Conservation (phyloP, 2,329 filamentous ascomycete genomes). For the Cordyceps cicadae region DNA sequence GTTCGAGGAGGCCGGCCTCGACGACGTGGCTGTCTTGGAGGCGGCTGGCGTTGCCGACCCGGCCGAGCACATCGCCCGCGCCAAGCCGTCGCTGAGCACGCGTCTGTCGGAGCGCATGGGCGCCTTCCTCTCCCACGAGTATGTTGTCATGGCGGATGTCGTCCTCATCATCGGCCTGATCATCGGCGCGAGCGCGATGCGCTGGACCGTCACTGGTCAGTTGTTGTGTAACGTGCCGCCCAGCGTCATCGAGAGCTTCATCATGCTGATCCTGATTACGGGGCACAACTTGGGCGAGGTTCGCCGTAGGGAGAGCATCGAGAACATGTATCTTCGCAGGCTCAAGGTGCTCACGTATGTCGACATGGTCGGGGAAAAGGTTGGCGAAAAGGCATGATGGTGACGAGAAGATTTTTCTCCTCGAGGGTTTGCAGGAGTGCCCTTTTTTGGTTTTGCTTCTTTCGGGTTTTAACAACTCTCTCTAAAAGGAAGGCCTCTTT, state of each 20-base stretch:
- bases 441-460: not conserved
- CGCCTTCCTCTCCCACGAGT: slow-evolving; percentile 16
- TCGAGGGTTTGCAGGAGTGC: not conserved
- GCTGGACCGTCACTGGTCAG: slow-evolving; percentile 18
- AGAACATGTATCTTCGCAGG: slow-evolving; percentile 29
- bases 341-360: slow-evolving; percentile 32
- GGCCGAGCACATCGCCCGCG: not conserved
- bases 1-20: slow-evolving; percentile 11
- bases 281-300: slow-evolving; percentile 18
- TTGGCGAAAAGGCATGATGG: not conserved
- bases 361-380: slow-evolving; percentile 22
- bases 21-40: slow-evolving; percentile 13
- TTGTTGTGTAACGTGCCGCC: slow-evolving; percentile 20
- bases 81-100: slow-evolving; percentile 12
- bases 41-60: slow-evolving; percentile 11
- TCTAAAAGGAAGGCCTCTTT: too few species aligned
- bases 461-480: not conserved
- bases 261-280: slow-evolving; percentile 21
- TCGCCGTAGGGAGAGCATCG: slow-evolving; percentile 18
- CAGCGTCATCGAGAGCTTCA: slow-evolving; percentile 19
- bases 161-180: slow-evolving; percentile 15
- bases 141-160: slow-evolving; percentile 16
- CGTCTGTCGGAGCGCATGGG: slow-evolving; percentile 17
- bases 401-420: not conserved
- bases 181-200: slow-evolving; percentile 18